Evolutionary conservation across 2,329 filamentous ascomycete genomes (phyloP).

Genomic region (Talaromyces islandicus): DNA sequence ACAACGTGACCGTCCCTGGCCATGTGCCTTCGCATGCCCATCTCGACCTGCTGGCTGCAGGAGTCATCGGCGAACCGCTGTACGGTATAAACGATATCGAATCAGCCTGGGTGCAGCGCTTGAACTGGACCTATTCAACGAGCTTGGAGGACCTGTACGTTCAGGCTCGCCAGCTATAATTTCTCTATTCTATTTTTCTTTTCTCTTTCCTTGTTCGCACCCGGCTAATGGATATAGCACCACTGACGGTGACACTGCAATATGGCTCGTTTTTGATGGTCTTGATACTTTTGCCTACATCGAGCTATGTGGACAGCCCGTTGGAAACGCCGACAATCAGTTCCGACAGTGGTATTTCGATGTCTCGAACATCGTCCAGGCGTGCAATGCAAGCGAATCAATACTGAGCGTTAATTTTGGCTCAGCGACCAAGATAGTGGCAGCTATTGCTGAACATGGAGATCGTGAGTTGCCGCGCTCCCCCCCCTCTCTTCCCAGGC

Average conservation of each 20-base stretch:
- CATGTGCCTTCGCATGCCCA: slow-evolving; percentile 54
- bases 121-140: slow-evolving; percentile 57
- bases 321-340: slow-evolving; percentile 56
- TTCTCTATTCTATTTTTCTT: neutral
- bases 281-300: slow-evolving; percentile 57
- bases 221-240: slow-evolving; percentile 19
- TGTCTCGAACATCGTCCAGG: slow-evolving; percentile 41
- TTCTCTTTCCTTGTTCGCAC: neutral
- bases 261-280: slow-evolving; percentile 56
- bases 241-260: slow-evolving; percentile 27
- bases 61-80: slow-evolving; percentile 43
- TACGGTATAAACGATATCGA: slow-evolving; percentile 55
- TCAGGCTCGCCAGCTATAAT: neutral
- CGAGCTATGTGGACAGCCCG: slow-evolving; percentile 47
- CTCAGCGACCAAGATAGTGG: slow-evolving; percentile 49
- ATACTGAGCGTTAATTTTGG: slow-evolving; percentile 51
- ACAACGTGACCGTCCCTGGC: slow-evolving; percentile 50
- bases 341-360: slow-evolving; percentile 59
- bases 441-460: slow-evolving; percentile 44
- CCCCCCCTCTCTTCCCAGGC: too few species aligned
- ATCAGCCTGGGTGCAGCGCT: slow-evolving; percentile 52
- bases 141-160: slow-evolving; percentile 40
- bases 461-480: neutral
- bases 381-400: slow-evolving; percentile 33
- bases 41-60: slow-evolving; percentile 50